Percentiles rank a stretch among this genome's conserved stretches.
Conservation (phyloP, 78 protist genomes). For the slime mould (Dictyostelium discoideum) region dicty_2.7 NC_007089.4:1914001-1914500, state of each 20-base stretch:
- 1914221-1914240: not conserved
- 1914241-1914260: constrained; percentile 11
- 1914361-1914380: constrained; percentile 14
- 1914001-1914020: not conserved
- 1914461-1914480: not conserved
- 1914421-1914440: constrained; percentile 69
- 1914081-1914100: constrained; percentile 27
- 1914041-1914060: constrained; percentile 68
- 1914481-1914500: constrained; percentile 52
- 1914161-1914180: constrained; percentile 69
- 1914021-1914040: not conserved
- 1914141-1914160: constrained; percentile 64
- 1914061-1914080: constrained; percentile 27
- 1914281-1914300: not conserved
- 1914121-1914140: constrained; percentile 28
- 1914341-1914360: not conserved
- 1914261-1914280: constrained; percentile 8
- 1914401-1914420: constrained; percentile 59
- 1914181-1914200: constrained; percentile 37
- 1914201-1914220: not conserved
- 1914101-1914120: constrained; percentile 29
- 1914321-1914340: constrained; percentile 57
- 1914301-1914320: constrained; percentile 36
- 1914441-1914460: constrained; percentile 27
- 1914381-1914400: constrained; percentile 23